These are phyloP conservation scores for Moniliella sp. DNA, from an alignment of 1,284 basidiomycete species.

Conservation along the genomic window DNA sequence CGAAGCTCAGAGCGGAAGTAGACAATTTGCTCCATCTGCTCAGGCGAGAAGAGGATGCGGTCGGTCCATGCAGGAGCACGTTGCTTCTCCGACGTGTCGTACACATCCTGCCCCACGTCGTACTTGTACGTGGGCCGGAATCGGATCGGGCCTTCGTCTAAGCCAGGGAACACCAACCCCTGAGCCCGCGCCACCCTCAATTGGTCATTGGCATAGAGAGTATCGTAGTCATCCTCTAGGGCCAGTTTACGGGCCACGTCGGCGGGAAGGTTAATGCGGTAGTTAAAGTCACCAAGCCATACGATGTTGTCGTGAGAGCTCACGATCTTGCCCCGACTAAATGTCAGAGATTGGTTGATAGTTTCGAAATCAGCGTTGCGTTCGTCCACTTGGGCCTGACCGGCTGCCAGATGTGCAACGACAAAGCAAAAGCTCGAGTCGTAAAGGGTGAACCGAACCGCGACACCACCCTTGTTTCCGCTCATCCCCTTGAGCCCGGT, in stretches of 20 bases:
- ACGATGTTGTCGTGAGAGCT: conserved; percentile 65
- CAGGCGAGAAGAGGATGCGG: conserved; percentile 55
- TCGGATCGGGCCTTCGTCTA: conserved; percentile 62
- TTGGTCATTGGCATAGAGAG: conserved; percentile 52
- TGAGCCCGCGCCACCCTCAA: conserved; percentile 8
- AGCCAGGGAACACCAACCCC: conserved; percentile 50
- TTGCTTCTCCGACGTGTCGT: conserved; percentile 88
- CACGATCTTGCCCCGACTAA: conserved; percentile 69
- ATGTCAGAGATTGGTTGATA: conserved; percentile 59
- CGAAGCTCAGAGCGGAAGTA: conserved; percentile 52
- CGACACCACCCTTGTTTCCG: conserved; percentile 73
- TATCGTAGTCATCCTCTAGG: conserved; percentile 47
- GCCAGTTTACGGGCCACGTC: conserved; percentile 51
- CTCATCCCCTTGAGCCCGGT: conserved; percentile 89
- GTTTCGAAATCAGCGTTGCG: conserved; percentile 79
- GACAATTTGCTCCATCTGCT: conserved; percentile 13
- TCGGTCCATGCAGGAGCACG: conserved; percentile 78
- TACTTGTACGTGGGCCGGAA: conserved; percentile 80
- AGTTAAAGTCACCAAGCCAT: conserved; percentile 85
- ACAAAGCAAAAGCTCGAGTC: conserved; percentile 84
- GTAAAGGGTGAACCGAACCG: conserved; percentile 67
- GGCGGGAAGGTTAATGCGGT: conserved; percentile 69
- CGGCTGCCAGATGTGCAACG: conserved; percentile 84
- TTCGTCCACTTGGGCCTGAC: conserved; percentile 67
- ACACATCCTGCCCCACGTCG: conserved; percentile 52